Evolutionary conservation across 2,329 filamentous ascomycete species (phyloP), one percentile per base, ranked within the genome.

Genomic region (Apiospora aurea): DNA sequence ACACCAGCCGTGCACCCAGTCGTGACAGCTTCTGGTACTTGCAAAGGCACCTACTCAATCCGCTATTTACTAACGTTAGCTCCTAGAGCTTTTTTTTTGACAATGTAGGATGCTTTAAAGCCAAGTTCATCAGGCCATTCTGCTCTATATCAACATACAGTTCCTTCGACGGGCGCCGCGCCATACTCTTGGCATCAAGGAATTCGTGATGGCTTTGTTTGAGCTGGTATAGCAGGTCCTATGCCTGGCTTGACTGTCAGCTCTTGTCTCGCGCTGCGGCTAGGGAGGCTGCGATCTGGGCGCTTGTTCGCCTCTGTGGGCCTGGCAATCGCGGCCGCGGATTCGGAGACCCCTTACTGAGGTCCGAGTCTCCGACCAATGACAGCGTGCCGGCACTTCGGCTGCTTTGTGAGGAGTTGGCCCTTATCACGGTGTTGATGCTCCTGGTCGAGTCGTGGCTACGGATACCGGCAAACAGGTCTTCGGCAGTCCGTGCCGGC

Each of bases 381-480:
- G 66, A 68, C 0, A 18, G 41, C n/a, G 66, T 47, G 43, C 66
- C 26, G 44, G 46, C 14, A 24, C 66, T 47, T 16, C 21, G 66
- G 66, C n/a, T 47, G 2, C 66, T 68, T 13, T 41, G 66, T 46
- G 41, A 26, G 26, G 66, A 68, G 43, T 21, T 34, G 44, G n/a
- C 44, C 66, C 66, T 68, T 8, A 68, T 68, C 14, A 68, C 66
- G n/a, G 66, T 68, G 26, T 11, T 47, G n/a, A 44, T 46, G n/a
- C 66, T 68, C 14, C 66, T 26, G 13, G 66, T 44, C 5, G 66
- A 68, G 26, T 34, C 66, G 44, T 47, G 66, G 66, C n/a, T 68
- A 8, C 66, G 43, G 41, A 46, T 47, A 13, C 66, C 66, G 66
- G 66, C 44, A 68, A 47, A 68, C 66, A 47, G 14, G 18, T 68